phyloP scores from a whole-genome alignment of 306 rosid species.

The Pueraria montana region DNA sequence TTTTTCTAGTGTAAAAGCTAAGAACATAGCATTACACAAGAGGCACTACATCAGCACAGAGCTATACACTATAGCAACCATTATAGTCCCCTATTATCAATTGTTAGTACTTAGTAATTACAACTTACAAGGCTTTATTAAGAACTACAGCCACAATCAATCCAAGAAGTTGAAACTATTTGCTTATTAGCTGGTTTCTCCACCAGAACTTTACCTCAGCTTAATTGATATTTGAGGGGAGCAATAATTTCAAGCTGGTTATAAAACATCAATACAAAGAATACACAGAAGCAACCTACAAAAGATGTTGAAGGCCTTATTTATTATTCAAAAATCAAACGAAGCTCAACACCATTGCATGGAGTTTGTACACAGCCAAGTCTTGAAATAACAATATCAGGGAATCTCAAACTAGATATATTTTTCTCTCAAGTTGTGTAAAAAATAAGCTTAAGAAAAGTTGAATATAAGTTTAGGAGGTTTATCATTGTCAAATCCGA shows the following conservation, averaged over 20 bases:
- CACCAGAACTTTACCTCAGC: conserved; percentile 44
- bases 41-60: conserved; percentile 12
- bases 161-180: conserved; percentile 40
- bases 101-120: conserved; percentile 1
- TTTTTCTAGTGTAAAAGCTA: conserved; percentile 20
- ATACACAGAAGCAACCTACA: conserved; percentile 11
- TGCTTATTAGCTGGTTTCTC: conserved; percentile 12
- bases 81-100: conserved; percentile 6
- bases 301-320: conserved; percentile 27
- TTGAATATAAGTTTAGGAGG: no score
- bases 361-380: conserved; percentile 22
- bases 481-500: no score
- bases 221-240: conserved; percentile 4
- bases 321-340: conserved; percentile 7
- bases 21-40: not conserved
- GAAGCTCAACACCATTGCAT: conserved; percentile 19
- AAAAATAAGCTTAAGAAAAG: no score
- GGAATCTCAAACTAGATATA: conserved; percentile 8
- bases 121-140: conserved; percentile 5
- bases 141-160: conserved; percentile 37
- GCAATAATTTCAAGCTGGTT: conserved; percentile 14
- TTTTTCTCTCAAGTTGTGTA: not conserved
- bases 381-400: conserved; percentile 16
- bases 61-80: conserved; percentile 7
- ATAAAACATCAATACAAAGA: conserved; percentile 30